Conservation (phyloP, 139 green algal species). For the Yamagishiella unicocca region DNA sequence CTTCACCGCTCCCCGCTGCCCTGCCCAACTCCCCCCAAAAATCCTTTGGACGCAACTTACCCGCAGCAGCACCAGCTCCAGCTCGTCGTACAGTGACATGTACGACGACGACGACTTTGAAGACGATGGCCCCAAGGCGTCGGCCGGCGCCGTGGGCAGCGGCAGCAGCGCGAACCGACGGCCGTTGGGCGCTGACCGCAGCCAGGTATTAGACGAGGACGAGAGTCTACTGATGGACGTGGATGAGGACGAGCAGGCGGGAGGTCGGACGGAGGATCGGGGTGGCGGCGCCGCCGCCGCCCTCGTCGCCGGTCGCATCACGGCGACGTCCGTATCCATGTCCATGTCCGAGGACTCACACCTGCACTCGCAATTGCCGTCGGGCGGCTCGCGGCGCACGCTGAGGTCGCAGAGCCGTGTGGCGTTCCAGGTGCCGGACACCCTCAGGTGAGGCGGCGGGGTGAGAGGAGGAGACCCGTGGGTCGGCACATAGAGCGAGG, state of each 20-base stretch:
- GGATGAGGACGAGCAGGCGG: constrained; percentile 13
- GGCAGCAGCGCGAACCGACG: background rate
- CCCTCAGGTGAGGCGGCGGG: background rate
- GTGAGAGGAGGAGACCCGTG: no score
- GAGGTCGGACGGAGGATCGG: no score
- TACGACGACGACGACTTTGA: constrained; percentile 10
- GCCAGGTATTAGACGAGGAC: constrained; percentile 1
- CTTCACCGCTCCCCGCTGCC: no score
- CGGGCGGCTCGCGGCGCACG: constrained; percentile 8
- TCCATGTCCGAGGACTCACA: background rate
- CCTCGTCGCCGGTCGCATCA: background rate
- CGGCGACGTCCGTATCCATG: background rate
- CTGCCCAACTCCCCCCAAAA: no score
- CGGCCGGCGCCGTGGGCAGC: background rate
- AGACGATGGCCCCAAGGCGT: background rate
- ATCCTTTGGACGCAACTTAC: no score
- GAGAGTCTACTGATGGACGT: constrained; percentile 24
- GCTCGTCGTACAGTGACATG: background rate
- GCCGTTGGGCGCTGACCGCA: background rate
- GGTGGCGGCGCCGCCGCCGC: background rate
- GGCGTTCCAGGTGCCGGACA: constrained; percentile 17
- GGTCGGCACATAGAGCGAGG: no score
- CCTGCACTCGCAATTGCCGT: background rate
- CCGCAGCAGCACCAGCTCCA: background rate
- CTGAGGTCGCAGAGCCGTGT: constrained; percentile 11